Percentiles rank a stretch among this genome's conserved stretches.
phyloP scores from a whole-genome alignment of 495 filamentous ascomycete genomes.

The Echria macrotheca region DNA sequence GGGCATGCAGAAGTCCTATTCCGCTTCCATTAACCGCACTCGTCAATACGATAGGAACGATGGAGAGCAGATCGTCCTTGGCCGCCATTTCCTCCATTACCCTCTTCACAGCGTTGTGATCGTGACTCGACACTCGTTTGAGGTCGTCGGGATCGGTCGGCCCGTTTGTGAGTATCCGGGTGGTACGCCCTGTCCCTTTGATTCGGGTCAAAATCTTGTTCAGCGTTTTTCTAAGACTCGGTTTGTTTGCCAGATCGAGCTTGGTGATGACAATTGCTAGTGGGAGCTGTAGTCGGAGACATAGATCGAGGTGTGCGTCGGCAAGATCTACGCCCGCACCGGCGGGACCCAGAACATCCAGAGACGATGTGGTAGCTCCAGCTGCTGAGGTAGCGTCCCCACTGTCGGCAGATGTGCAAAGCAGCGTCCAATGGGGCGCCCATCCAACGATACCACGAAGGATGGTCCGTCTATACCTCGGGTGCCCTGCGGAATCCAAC shows the following conservation, averaged over 20 bases:
- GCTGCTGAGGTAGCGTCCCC: slow-evolving; percentile 38
- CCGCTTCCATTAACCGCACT: slow-evolving; percentile 83
- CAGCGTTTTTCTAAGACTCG: slow-evolving; percentile 61
- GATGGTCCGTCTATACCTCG: slow-evolving; percentile 80
- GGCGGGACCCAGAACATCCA: slow-evolving; percentile 46
- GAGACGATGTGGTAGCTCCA: slow-evolving; percentile 38
- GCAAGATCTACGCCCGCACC: slow-evolving; percentile 56
- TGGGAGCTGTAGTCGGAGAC: slow-evolving; percentile 69
- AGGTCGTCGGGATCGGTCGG: slow-evolving; percentile 28
- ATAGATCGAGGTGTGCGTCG: slow-evolving; percentile 79
- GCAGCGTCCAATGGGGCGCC: slow-evolving; percentile 88
- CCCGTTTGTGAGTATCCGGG: slow-evolving; percentile 57
- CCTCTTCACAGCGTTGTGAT: slow-evolving; percentile 48
- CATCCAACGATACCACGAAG: slow-evolving; percentile 86
- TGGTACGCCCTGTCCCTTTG: slow-evolving; percentile 68
- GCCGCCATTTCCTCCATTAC: slow-evolving; percentile 41
- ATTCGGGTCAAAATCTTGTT: slow-evolving; percentile 68
- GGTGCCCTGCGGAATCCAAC: slow-evolving; percentile 85
- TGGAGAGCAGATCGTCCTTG: slow-evolving; percentile 41
- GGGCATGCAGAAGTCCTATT: slow-evolving; percentile 72
- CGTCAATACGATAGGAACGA: slow-evolving; percentile 82
- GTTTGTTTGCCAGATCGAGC: slow-evolving; percentile 74
- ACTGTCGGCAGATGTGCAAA: slow-evolving; percentile 82
- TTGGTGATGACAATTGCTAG: slow-evolving; percentile 84
- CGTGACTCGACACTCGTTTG: slow-evolving; percentile 34